Evolutionary conservation across 2,329 filamentous ascomycete species (phyloP).

Genomic region (Fusarium nodosum): DNA sequence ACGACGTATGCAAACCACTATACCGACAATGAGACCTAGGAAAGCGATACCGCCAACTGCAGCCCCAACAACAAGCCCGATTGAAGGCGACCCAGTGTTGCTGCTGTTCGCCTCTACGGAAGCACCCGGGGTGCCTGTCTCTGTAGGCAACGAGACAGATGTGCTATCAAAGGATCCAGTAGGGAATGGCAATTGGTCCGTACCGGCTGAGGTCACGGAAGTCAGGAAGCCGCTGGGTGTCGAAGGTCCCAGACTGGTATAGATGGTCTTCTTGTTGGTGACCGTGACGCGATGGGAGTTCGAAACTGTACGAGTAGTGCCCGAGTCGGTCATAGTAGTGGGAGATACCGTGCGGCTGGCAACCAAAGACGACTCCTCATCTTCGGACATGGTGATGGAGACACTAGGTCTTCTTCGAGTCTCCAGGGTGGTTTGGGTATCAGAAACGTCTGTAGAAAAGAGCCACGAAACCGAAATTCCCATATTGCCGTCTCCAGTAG

Average conservation of each 20-base stretch:
- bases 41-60: slow-evolving; percentile 50
- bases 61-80: slow-evolving; percentile 54
- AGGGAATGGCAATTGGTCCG: slow-evolving; percentile 9
- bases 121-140: slow-evolving; percentile 13
- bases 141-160: slow-evolving; percentile 22
- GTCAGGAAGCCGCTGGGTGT: slow-evolving; percentile 23
- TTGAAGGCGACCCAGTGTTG: slow-evolving; percentile 40
- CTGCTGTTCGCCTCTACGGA: slow-evolving; percentile 2
- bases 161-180: slow-evolving; percentile 27
- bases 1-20: slow-evolving; percentile 43
- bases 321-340: slow-evolving; percentile 54
- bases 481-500: neutral
- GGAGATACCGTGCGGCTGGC: slow-evolving; percentile 15
- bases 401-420: slow-evolving; percentile 6
- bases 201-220: slow-evolving; percentile 19
- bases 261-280: slow-evolving; percentile 54
- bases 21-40: slow-evolving; percentile 45
- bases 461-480: too few relatives aligned
- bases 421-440: slow-evolving; percentile 1
- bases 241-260: slow-evolving; percentile 47
- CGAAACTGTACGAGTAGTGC: slow-evolving; percentile 55
- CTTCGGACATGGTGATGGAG: slow-evolving; percentile 10
- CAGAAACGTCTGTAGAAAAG: neutral
- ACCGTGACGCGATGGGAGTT: slow-evolving; percentile 54
- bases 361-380: slow-evolving; percentile 8